These are phyloP conservation scores for Kwoniella mangroviensis DNA, from an alignment of 768 basidiomycete genomes.

Conservation along the genomic window DNA sequence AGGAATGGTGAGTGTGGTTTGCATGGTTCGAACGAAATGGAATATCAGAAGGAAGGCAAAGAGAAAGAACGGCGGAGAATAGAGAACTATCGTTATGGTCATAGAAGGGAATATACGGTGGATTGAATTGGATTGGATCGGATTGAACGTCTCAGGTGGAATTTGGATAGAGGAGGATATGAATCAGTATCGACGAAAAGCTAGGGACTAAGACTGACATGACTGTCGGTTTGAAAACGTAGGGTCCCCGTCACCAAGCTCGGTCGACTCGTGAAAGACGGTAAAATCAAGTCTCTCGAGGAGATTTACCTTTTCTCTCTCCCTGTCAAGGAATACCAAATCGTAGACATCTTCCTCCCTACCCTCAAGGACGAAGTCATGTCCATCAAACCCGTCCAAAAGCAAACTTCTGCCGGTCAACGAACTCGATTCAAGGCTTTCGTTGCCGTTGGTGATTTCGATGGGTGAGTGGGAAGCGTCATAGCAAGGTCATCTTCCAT, in stretches of 20 bases:
- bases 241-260: constrained; percentile 99
- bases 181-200: too few species aligned
- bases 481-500: too few species aligned
- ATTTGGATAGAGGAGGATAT: too few species aligned
- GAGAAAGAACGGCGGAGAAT: not conserved
- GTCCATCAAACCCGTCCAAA: constrained; percentile 99
- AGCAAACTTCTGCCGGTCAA: constrained; percentile 99
- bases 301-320: constrained; percentile 99
- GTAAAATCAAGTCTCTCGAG: constrained; percentile 99
- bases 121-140: too few species aligned
- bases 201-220: constrained; percentile 4
- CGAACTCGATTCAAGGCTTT: constrained; percentile 99
- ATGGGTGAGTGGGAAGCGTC: constrained; percentile 63
- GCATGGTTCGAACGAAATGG: not conserved
- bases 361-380: constrained; percentile 95
- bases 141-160: too few species aligned
- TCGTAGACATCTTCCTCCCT: constrained; percentile 98
- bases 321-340: constrained; percentile 99
- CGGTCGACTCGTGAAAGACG: constrained; percentile 97
- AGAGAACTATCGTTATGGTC: not conserved
- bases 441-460: constrained; percentile 98
- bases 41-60: not conserved
- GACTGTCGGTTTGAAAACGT: not conserved
- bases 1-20: constrained; percentile 79
- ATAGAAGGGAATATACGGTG: too few species aligned